Base-by-base conservation (phyloP, 768 basidiomycete species). In the Trametes punicea region DNA sequence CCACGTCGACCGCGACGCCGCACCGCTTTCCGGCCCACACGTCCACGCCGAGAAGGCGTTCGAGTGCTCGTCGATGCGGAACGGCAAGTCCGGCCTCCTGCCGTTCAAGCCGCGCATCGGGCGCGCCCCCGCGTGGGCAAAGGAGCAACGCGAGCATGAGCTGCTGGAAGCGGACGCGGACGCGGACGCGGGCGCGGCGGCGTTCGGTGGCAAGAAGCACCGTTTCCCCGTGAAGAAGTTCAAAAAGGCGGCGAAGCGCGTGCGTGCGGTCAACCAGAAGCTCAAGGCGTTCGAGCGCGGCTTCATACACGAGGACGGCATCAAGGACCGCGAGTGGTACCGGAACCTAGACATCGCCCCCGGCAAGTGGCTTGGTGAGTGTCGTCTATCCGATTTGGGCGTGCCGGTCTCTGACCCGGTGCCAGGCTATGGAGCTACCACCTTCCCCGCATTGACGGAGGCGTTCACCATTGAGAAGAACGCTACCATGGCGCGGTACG, bases 401-500 rank as follows among this genome's bases (percentile, higher is more conserved):
- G n/a, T n/a, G n/a, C n/a, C n/a, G n/a, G n/a, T n/a, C n/a, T n/a
- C n/a, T n/a, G n/a, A n/a, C n/a, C n/a, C n/a, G n/a, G n/a, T n/a
- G n/a, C n/a, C 63, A 89, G 88, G 88, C 4, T 90, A 91, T 64
- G 90, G 90, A 6, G 88, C 91, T 2, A 93, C 91, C 0, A 90
- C 90, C 0, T 76, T 94, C 57, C 93, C 91, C 1, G 90, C 78
- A 15, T 72, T 94, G 26, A 87, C 84, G 0, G 92, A 95, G 67
- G 81, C 90, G 0, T 78, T 94, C 62, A 77, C 81, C 21, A 76
- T 83, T 34, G 89, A 93, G 50, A 75, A 81, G 63, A 84, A 90
- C 64, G 69, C 71, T 11, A 83, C 81, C 0, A 67, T 85, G 59
- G 85, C 85, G 1, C 65, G 80, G 56, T 69, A 80, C 59, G 90